phyloP scores from a whole-genome alignment of 1,139 yeast species.

The Nakaseomyces kungkrabaensis region DNA sequence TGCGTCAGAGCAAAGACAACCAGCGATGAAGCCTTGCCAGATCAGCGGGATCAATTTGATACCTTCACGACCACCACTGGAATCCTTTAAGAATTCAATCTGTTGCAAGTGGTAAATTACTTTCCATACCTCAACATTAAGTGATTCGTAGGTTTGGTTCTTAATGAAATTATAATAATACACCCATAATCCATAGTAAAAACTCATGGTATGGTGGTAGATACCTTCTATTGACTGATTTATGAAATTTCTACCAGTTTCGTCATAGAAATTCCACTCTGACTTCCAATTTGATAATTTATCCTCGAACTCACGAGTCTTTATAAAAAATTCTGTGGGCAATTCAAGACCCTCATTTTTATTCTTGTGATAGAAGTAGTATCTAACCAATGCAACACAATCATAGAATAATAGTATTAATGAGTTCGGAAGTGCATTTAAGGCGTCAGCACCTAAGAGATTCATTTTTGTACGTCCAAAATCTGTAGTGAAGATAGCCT shows the following conservation, averaged over 20 bases:
- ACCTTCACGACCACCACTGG: neutral
- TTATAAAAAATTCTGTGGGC: slow-evolving; percentile 1
- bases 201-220: slow-evolving; percentile 75
- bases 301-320: slow-evolving; percentile 8
- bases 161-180: slow-evolving; percentile 60
- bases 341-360: neutral
- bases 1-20: slow-evolving; percentile 62
- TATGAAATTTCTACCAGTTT: slow-evolving; percentile 30
- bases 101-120: slow-evolving; percentile 59
- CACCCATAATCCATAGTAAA: slow-evolving; percentile 64
- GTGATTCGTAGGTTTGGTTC: slow-evolving; percentile 33
- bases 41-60: slow-evolving; percentile 65
- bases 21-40: slow-evolving; percentile 88
- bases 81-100: slow-evolving; percentile 41
- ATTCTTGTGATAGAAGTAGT: neutral
- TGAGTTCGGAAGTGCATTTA: slow-evolving; percentile 80
- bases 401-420: slow-evolving; percentile 62
- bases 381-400: slow-evolving; percentile 52
- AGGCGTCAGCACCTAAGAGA: slow-evolving; percentile 63
- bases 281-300: slow-evolving; percentile 54
- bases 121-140: slow-evolving; percentile 34
- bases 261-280: slow-evolving; percentile 36
- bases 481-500: neutral
- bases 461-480: neutral
- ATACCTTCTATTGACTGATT: slow-evolving; percentile 57